Percentiles rank a stretch among this genome's conserved stretches.
Conservation (phyloP, 2,329 filamentous ascomycete species). For the Colletotrichum truncatum region DNA sequence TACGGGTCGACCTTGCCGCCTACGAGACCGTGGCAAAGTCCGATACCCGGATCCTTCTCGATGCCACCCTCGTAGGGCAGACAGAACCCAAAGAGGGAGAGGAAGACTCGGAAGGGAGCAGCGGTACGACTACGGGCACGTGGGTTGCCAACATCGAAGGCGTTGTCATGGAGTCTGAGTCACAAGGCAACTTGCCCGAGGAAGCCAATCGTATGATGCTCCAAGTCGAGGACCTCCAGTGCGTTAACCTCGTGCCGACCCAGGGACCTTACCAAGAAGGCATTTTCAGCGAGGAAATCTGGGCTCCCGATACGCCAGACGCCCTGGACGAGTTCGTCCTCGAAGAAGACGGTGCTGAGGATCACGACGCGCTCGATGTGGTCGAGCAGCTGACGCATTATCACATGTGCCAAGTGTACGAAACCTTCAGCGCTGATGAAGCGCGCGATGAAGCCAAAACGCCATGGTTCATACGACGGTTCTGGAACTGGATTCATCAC, state of each 20-base stretch:
- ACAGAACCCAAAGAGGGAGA: not conserved
- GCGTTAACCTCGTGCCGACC: not conserved
- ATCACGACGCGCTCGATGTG: not conserved
- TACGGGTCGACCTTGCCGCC: not conserved
- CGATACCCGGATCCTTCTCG: not conserved
- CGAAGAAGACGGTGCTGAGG: not conserved
- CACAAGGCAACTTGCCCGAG: not conserved
- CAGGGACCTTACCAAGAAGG: not conserved
- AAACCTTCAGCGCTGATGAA: not conserved
- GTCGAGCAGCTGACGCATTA: constrained; percentile 10
- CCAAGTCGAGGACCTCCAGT: not conserved
- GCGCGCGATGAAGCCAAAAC: not conserved
- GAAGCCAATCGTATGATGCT: not conserved
- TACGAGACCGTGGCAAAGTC: not conserved
- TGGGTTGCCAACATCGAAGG: not conserved
- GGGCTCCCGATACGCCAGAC: not conserved
- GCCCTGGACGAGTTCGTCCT: not conserved
- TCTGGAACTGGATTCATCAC: constrained; percentile 1
- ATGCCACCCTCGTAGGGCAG: not conserved
- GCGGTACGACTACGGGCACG: not conserved
- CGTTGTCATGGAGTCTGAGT: not conserved
- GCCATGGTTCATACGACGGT: constrained; percentile 2
- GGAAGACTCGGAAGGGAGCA: not conserved
- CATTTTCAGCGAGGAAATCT: constrained; percentile 1
- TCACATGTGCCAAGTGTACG: constrained; percentile 1